These are phyloP conservation scores for Eucalyptus leucophloia DNA, from an alignment of 345 rosid species.

Conservation along the genomic window DNA sequence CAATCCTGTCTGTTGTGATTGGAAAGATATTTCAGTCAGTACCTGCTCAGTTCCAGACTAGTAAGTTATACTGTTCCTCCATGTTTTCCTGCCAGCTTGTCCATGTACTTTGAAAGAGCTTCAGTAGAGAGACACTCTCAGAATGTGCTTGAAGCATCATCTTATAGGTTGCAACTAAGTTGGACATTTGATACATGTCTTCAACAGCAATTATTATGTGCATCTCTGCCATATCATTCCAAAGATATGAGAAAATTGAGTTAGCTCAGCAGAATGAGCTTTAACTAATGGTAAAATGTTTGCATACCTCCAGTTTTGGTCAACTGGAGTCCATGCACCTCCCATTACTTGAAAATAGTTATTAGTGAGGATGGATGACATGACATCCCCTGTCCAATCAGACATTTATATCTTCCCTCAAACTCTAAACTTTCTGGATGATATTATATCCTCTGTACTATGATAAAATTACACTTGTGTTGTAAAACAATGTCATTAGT, in stretches of 20 bases:
- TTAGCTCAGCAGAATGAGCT: neutral
- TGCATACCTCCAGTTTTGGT: neutral
- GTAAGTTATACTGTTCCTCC: slow-evolving; percentile 28
- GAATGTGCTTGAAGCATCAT: neutral
- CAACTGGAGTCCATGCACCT: neutral
- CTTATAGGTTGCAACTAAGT: neutral
- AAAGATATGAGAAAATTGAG: neutral
- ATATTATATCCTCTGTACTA: neutral
- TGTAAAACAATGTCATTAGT: neutral
- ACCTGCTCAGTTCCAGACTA: slow-evolving; percentile 95
- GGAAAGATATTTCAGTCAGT: slow-evolving; percentile 90
- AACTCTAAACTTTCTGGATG: neutral
- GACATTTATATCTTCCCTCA: neutral
- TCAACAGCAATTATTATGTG: neutral
- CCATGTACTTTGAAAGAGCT: neutral
- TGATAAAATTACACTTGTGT: neutral
- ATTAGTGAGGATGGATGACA: neutral
- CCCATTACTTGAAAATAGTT: neutral
- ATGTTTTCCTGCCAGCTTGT: neutral
- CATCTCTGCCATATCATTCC: neutral
- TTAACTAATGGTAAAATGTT: neutral
- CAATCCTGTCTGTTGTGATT: slow-evolving; percentile 78
- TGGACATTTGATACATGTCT: neutral
- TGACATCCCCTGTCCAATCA: neutral
- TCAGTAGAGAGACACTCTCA: neutral